Conservation (phyloP, 768 basidiomycete genomes). For the Mrakia hoshinonis region DNA sequence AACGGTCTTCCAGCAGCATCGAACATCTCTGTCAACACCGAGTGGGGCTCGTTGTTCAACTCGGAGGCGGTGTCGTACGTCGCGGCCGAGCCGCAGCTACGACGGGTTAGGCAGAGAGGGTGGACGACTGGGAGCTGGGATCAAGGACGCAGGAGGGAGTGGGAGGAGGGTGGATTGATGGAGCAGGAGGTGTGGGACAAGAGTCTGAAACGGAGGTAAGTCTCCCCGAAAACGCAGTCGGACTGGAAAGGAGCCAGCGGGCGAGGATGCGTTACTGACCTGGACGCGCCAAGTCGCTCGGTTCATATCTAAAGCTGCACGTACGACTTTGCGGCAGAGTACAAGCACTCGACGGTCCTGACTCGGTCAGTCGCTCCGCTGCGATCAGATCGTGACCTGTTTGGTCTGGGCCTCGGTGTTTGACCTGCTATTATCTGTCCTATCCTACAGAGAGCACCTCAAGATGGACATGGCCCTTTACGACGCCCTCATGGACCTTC, state of each 20-base stretch:
- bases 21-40: neutral
- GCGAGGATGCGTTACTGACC: neutral
- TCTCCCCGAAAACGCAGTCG: neutral
- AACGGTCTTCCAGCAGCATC: neutral
- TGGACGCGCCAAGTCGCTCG: neutral
- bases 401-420: too few species aligned
- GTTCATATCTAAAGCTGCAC: neutral
- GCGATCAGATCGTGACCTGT: neutral
- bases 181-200: neutral
- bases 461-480: slow-evolving; percentile 5
- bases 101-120: neutral
- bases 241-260: neutral
- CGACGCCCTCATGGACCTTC: slow-evolving; percentile 2
- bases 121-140: slow-evolving; percentile 1
- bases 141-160: neutral
- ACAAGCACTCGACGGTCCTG: neutral
- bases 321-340: slow-evolving; percentile 11
- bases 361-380: neutral
- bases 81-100: neutral
- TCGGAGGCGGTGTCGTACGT: neutral
- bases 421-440: neutral
- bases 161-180: neutral
- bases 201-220: slow-evolving; percentile 3
- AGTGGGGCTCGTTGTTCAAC: neutral
- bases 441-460: neutral